These are phyloP conservation scores for Candida sanyaensis DNA, from an alignment of 1,139 yeast genomes.

Conservation along the genomic window DNA sequence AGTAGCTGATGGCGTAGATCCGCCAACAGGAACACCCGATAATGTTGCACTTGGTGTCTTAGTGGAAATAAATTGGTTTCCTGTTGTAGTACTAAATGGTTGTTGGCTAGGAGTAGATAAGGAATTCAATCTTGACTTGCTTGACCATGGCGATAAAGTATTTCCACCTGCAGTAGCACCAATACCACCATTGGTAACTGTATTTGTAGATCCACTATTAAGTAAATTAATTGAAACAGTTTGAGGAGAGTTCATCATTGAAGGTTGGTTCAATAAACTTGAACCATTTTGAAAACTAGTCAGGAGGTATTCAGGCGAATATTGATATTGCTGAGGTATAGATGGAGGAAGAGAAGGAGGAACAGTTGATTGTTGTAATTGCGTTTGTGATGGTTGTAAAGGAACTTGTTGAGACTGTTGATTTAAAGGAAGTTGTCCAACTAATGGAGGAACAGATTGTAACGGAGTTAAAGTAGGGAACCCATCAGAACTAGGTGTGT, in stretches of 20 bases:
- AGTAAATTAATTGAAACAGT: constrained; percentile 8
- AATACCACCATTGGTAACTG: background rate
- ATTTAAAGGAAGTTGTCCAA: constrained; percentile 3
- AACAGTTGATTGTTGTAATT: background rate
- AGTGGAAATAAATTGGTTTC: background rate
- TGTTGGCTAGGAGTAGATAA: constrained; percentile 9
- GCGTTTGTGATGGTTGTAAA: background rate
- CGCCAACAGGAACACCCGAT: constrained; percentile 1
- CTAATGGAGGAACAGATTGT: constrained; percentile 9
- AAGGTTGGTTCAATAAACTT: constrained; percentile 3
- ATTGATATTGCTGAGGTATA: constrained; percentile 5
- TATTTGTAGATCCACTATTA: constrained; percentile 7
- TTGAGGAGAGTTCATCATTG: constrained; percentile 11
- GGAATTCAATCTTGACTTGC: constrained; percentile 15
- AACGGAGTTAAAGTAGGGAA: constrained; percentile 14
- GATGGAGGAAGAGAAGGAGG: background rate
- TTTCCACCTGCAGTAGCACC: constrained; percentile 1
- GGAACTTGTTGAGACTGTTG: background rate
- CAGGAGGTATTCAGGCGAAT: constrained; percentile 6
- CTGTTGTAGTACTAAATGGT: background rate
- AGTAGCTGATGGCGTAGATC: constrained; percentile 1
- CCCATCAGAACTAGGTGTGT: constrained; percentile 18
- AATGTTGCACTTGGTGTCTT: constrained; percentile 5
- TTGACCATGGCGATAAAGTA: constrained; percentile 15
- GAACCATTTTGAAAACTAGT: constrained; percentile 3